Conservation (phyloP, 2,329 filamentous ascomycete genomes). For the Trichocomaceae sp. region DNA sequence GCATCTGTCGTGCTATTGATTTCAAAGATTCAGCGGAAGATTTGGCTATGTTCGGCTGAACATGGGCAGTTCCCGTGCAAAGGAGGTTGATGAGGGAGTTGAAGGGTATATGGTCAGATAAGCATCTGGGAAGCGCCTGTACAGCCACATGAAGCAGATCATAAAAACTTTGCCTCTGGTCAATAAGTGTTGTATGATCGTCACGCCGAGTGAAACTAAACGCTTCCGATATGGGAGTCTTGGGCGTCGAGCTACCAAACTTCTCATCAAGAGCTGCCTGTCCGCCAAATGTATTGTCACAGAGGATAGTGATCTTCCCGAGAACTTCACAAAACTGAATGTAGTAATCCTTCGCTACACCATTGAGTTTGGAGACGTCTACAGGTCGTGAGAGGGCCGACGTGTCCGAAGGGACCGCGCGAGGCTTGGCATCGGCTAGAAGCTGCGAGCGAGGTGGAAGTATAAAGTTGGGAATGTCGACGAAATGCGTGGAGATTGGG, state of each 20-base stretch:
- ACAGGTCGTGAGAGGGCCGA: conserved; percentile 43
- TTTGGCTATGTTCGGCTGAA: conserved; percentile 82
- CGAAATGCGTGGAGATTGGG: conserved; percentile 34
- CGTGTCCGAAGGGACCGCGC: conserved; percentile 25
- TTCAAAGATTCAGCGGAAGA: conserved; percentile 92
- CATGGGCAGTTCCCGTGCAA: conserved; percentile 93
- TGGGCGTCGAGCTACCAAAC: conserved; percentile 77
- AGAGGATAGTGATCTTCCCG: conserved; percentile 91
- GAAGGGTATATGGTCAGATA: conserved; percentile 85
- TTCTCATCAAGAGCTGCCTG: conserved; percentile 95
- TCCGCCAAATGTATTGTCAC: conserved; percentile 93
- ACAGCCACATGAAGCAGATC: conserved; percentile 93
- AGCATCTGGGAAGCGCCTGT: conserved; percentile 86
- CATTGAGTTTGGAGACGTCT: conserved; percentile 58
- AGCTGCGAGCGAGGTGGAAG: conserved; percentile 32
- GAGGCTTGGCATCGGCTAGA: conserved; percentile 30
- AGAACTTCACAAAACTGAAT: conserved; percentile 88
- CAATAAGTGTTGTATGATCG: conserved; percentile 63
- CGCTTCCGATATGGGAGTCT: conserved; percentile 89
- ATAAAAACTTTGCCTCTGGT: conserved; percentile 91
- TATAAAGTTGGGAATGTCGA: conserved; percentile 31
- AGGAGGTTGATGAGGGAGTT: conserved; percentile 89
- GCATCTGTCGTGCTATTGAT: conserved; percentile 85
- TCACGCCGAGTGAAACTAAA: conserved; percentile 86
- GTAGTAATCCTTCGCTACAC: conserved; percentile 78